Evolutionary conservation across 805 yeast genomes (phyloP).

Genomic region (Candida alai): DNA sequence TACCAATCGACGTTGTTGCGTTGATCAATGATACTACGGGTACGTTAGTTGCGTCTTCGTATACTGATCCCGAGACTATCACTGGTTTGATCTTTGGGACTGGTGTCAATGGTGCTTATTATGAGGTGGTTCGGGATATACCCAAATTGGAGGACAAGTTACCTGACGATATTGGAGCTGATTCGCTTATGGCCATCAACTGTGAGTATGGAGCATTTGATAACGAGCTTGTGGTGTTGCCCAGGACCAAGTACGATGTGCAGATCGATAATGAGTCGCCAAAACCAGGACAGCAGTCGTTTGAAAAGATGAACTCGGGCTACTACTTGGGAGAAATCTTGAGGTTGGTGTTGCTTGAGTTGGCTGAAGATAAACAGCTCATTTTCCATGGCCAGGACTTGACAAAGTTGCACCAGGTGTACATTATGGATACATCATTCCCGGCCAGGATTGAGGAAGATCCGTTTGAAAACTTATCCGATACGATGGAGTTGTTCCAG

Average conservation of each 20-base stretch:
- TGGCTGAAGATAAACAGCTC: slow-evolving; percentile 53
- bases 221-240: slow-evolving; percentile 77
- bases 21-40: slow-evolving; percentile 97
- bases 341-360: slow-evolving; percentile 74
- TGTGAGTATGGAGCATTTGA: slow-evolving; percentile 99
- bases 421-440: slow-evolving; percentile 83
- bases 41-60: slow-evolving; percentile 91
- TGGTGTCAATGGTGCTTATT: slow-evolving; percentile 96
- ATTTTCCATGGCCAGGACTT: slow-evolving; percentile 72
- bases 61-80: slow-evolving; percentile 81
- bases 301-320: slow-evolving; percentile 97
- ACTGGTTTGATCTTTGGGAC: slow-evolving; percentile 98
- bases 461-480: slow-evolving; percentile 77
- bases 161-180: slow-evolving; percentile 56
- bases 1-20: slow-evolving; percentile 86
- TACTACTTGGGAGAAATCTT: slow-evolving; percentile 91
- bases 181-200: slow-evolving; percentile 88
- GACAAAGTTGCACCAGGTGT: slow-evolving; percentile 56
- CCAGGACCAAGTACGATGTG: slow-evolving; percentile 86
- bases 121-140: slow-evolving; percentile 66
- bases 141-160: slow-evolving; percentile 77
- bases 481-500: slow-evolving; percentile 65
- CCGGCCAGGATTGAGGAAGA: slow-evolving; percentile 87
- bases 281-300: slow-evolving; percentile 92
- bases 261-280: slow-evolving; percentile 83